phyloP scores from a whole-genome alignment of 2,329 filamentous ascomycete species.

The Davidsoniella neocaledoniae region DNA sequence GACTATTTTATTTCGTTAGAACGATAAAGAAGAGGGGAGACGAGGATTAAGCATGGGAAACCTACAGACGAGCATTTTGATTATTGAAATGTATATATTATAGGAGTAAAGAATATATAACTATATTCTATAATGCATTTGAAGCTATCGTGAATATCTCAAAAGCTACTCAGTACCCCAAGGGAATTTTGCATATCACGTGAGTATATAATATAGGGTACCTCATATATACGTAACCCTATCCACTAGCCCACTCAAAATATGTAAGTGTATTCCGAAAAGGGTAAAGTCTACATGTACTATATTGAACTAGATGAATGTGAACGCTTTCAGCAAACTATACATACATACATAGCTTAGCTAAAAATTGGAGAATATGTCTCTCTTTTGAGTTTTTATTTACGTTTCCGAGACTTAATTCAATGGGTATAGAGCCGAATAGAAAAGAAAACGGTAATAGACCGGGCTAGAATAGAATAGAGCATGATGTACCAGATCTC shows the following conservation, averaged over 20 bases:
- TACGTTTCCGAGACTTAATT: too few species aligned
- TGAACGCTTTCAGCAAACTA: too few species aligned
- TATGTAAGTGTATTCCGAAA: not conserved
- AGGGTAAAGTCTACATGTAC: not conserved
- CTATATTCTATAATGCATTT: not conserved
- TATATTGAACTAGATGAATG: not conserved
- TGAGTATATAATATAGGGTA: not conserved
- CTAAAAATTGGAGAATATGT: too few species aligned
- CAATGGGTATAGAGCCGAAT: too few species aligned
- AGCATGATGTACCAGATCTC: too few species aligned
- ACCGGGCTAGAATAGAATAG: too few species aligned
- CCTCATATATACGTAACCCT: not conserved
- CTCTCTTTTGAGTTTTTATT: too few species aligned
- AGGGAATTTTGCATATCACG: not conserved
- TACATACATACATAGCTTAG: too few species aligned
- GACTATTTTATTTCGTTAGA: constrained; percentile 31
- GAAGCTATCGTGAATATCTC: not conserved
- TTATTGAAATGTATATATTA: too few species aligned
- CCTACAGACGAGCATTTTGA: constrained; percentile 49
- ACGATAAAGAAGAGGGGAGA: not conserved
- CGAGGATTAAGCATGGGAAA: not conserved
- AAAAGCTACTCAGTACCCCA: not conserved
- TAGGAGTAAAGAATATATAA: not conserved
- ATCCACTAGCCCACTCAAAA: not conserved
- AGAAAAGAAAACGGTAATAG: too few species aligned